These are phyloP conservation scores for Baudoinia panamericana DNA, from an alignment of 495 filamentous ascomycete species.

Conservation along the genomic window DNA sequence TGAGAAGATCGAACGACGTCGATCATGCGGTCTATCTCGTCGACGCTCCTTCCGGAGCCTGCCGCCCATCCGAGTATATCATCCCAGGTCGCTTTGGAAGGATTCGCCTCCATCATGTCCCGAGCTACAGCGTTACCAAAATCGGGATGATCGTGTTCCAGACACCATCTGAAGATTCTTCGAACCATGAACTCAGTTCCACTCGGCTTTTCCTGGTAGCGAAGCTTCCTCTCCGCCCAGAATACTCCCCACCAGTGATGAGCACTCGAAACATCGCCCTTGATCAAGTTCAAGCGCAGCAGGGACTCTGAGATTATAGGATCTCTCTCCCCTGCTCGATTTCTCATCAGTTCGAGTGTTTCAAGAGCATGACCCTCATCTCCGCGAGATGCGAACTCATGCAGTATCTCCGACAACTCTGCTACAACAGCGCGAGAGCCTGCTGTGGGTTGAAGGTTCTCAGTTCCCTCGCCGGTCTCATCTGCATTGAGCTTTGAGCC, in stretches of 20 bases:
- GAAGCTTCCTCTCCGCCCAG: not conserved
- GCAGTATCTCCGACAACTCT: too few relatives aligned
- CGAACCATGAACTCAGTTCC: slow-evolving; percentile 29
- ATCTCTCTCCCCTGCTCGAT: too few relatives aligned
- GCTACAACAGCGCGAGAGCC: too few relatives aligned
- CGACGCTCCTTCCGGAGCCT: slow-evolving; percentile 52
- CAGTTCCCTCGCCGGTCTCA: too few relatives aligned
- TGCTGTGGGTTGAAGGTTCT: too few relatives aligned
- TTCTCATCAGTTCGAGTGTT: too few relatives aligned
- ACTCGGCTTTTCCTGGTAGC: not conserved
- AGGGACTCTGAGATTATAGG: too few relatives aligned
- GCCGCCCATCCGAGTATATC: slow-evolving; percentile 65
- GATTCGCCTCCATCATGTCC: slow-evolving; percentile 37
- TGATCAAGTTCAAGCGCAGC: not conserved
- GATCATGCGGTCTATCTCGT: slow-evolving; percentile 58
- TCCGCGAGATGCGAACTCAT: too few relatives aligned
- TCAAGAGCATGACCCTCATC: too few relatives aligned
- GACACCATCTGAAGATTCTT: slow-evolving; percentile 41
- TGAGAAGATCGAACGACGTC: too few relatives aligned
- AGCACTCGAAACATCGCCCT: not conserved
- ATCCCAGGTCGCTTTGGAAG: slow-evolving; percentile 47
- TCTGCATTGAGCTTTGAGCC: too few relatives aligned
- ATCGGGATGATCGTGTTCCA: slow-evolving; percentile 43
- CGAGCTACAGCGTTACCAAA: slow-evolving; percentile 55
- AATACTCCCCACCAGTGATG: slow-evolving; percentile 1